Evolutionary conservation across 129 eudicot species (phyloP).

Genomic region (Flaveria linearis): DNA sequence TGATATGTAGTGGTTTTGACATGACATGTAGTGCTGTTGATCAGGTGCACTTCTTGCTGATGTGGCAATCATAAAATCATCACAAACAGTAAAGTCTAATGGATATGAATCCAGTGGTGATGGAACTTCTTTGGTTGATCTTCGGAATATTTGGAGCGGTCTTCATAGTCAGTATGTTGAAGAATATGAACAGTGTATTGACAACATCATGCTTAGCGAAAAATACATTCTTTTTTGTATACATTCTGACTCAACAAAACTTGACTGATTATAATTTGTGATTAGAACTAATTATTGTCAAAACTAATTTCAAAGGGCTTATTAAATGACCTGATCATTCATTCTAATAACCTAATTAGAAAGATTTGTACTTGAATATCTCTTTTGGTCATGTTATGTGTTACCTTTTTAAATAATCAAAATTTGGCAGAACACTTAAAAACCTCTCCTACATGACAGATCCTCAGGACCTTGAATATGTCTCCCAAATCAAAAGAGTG

Average conservation of each 20-base stretch:
- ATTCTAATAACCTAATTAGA: too few species aligned
- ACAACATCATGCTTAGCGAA: slow-evolving; percentile 40
- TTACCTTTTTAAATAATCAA: too few species aligned
- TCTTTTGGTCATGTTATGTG: background rate
- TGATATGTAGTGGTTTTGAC: slow-evolving; percentile 62
- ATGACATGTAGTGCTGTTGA: slow-evolving; percentile 63
- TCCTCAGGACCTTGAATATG: too few species aligned
- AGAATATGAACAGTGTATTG: slow-evolving; percentile 58
- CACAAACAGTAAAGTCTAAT: slow-evolving; percentile 33
- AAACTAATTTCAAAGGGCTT: too few species aligned
- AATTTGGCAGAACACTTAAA: too few species aligned
- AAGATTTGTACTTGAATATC: background rate
- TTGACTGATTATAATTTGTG: too few species aligned
- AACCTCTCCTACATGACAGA: too few species aligned
- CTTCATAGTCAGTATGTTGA: slow-evolving; percentile 47
- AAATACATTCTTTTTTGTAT: background rate
- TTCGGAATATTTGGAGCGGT: slow-evolving; percentile 39
- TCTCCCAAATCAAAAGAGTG: too few species aligned
- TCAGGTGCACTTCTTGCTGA: slow-evolving; percentile 64
- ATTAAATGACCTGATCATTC: too few species aligned
- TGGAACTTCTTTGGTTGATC: slow-evolving; percentile 33
- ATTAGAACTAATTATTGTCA: too few species aligned
- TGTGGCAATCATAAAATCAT: slow-evolving; percentile 51
- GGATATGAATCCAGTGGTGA: slow-evolving; percentile 28
- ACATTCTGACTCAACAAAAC: too few species aligned